phyloP scores from a whole-genome alignment of 2,329 filamentous ascomycete species.

The Achaetomium macrosporum region DNA sequence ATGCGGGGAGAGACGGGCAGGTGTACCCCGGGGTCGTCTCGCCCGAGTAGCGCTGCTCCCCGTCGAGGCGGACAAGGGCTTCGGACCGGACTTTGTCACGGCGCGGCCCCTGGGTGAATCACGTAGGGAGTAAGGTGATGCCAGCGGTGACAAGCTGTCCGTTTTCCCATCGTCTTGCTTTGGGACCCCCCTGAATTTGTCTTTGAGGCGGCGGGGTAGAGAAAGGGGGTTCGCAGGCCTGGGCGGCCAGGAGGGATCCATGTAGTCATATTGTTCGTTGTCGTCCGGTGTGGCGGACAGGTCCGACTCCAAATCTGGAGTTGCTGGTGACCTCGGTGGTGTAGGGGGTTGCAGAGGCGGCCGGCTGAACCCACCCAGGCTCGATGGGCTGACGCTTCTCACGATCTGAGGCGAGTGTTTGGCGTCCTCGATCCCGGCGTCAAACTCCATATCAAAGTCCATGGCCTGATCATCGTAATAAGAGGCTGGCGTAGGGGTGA shows the following conservation, averaged over 20 bases:
- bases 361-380: slow-evolving; percentile 44
- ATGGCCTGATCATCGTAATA: slow-evolving; percentile 36
- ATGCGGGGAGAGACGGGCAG: slow-evolving; percentile 34
- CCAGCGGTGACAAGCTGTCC: slow-evolving; percentile 31
- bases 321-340: slow-evolving; percentile 35
- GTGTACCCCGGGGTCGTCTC: not conserved
- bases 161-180: slow-evolving; percentile 29
- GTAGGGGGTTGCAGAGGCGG: slow-evolving; percentile 36
- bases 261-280: slow-evolving; percentile 31
- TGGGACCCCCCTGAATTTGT: slow-evolving; percentile 28
- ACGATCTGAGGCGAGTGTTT: slow-evolving; percentile 41
- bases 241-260: slow-evolving; percentile 43
- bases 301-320: slow-evolving; percentile 38
- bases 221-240: slow-evolving; percentile 21
- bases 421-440: slow-evolving; percentile 52
- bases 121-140: not conserved
- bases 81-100: not conserved
- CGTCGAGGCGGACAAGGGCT: not conserved
- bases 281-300: slow-evolving; percentile 42
- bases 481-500: slow-evolving; percentile 42
- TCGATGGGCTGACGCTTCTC: slow-evolving; percentile 52
- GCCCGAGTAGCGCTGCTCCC: not conserved
- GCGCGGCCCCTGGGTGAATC: slow-evolving; percentile 10
- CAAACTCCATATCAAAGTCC: slow-evolving; percentile 40
- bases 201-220: slow-evolving; percentile 38